A percentile compares a stretch with the other conserved stretches of the same genome.
Evolutionary conservation across 2,329 filamentous ascomycete species (phyloP).

Genomic region (Microsporum audouinii): DNA sequence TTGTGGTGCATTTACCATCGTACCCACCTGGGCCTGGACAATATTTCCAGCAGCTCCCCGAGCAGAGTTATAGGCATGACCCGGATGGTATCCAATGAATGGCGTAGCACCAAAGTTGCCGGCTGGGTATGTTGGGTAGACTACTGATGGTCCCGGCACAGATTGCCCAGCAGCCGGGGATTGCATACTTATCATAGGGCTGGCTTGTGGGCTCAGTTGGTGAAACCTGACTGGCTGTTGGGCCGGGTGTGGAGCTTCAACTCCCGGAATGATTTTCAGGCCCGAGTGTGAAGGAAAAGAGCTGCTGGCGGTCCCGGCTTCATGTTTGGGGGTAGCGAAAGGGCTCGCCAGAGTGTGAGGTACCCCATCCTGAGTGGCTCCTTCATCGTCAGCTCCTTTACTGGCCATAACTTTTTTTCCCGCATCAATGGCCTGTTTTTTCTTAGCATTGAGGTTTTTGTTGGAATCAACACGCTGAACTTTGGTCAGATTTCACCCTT

Average conservation of each 20-base stretch:
- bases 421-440: conserved; percentile 23
- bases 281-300: background rate
- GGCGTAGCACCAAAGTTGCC: background rate
- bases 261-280: background rate
- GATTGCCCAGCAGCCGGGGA: background rate
- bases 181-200: background rate
- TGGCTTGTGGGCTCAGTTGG: background rate
- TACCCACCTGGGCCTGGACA: background rate
- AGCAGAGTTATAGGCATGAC: background rate
- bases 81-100: background rate
- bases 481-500: conserved; percentile 2
- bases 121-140: background rate
- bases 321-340: background rate
- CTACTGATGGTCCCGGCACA: background rate
- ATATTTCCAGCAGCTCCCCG: background rate
- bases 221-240: background rate
- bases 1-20: background rate
- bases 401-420: conserved; percentile 21
- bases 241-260: background rate
- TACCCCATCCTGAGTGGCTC: background rate
- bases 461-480: conserved; percentile 23
- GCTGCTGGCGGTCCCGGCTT: background rate
- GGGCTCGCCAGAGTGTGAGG: background rate
- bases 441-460: conserved; percentile 24
- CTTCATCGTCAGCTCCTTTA: background rate